Evolutionary conservation across 2,329 filamentous ascomycete species (phyloP), one percentile per base, ranked within the genome.

Genomic region (Claviceps monticola): DNA sequence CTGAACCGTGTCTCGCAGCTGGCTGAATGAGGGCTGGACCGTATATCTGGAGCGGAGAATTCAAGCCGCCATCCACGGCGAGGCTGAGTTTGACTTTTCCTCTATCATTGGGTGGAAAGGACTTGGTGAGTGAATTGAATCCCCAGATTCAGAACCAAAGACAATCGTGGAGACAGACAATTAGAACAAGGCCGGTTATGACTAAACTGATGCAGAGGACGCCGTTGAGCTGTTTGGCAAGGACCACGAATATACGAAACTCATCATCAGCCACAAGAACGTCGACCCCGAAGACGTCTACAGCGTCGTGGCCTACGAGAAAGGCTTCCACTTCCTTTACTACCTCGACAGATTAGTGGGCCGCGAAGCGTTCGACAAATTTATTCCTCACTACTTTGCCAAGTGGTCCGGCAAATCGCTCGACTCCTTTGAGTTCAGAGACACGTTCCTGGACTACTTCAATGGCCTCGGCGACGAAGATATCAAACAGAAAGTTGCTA

Each of bases 201-300:
- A 5, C 29, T 45, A 14, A 37, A n/a, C 11, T 43, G 38, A 4
- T 11, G 16, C 39, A 79, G 79, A 85, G 68, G 89, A 95, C 61
- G 80, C 87, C 5, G 81, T 97, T 38, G 75, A 84, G 37, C 76
- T 82, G 41, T 93, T 84, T 61, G 91, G 91, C 41, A 73, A 80
- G 49, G 85, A 94, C 57, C 89, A 95, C 64, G 85, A 91, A 60
- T 97, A 93, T 71, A 98, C 93, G 7, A 94, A 94, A 66, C 77
- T 98, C 51, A 82, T 95, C 58, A 79, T 90, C 54, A 83, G 88
- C 64, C 83, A 97, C 56, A 86, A 91, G 64, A 88, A 88, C 53
- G 84, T 93, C 58, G 91, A 97, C 60, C 93, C 93, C 0, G 93
- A 97, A 65, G 93, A 98, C 66, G 87, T 91, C 1, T 98, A 97